Evolutionary conservation across 345 rosid species (phyloP).

Genomic region (Brassica cretica): DNA sequence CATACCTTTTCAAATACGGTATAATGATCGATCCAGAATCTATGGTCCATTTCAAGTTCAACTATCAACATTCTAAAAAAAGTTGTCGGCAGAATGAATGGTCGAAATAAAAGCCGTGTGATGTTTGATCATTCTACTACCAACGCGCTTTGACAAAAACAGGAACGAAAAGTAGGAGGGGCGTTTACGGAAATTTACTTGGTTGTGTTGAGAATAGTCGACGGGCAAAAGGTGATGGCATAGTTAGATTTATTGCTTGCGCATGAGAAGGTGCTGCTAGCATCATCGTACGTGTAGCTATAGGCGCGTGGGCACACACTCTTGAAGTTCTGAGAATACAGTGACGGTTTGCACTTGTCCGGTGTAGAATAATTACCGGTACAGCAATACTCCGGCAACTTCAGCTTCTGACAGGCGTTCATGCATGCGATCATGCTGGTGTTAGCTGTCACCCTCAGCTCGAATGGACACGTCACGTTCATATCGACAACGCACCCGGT

Average conservation of each 20-base stretch:
- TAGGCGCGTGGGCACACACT: slow-evolving; percentile 58
- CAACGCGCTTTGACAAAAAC: not conserved
- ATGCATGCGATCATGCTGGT: slow-evolving; percentile 42
- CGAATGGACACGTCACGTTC: slow-evolving; percentile 47
- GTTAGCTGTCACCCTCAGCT: slow-evolving; percentile 35
- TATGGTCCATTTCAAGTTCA: not conserved
- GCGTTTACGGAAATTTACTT: slow-evolving; percentile 3
- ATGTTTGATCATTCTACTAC: not conserved
- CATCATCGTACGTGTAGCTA: slow-evolving; percentile 57
- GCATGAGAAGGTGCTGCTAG: slow-evolving; percentile 45
- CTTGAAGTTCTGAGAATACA: slow-evolving; percentile 50
- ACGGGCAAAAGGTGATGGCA: slow-evolving; percentile 28
- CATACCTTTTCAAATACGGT: not conserved
- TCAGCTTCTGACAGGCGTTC: slow-evolving; percentile 46
- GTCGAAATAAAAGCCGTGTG: slow-evolving; percentile 5
- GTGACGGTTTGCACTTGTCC: slow-evolving; percentile 43
- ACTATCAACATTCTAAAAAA: not conserved
- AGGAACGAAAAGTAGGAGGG: not conserved
- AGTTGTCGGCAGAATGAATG: not conserved
- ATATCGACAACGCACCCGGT: slow-evolving; percentile 38
- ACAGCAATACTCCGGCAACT: slow-evolving; percentile 40
- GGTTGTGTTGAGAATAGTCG: not conserved
- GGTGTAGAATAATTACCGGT: not conserved
- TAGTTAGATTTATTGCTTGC: slow-evolving; percentile 33
- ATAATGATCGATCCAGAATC: not conserved